Evolutionary conservation across 352 stramenopile species (phyloP).

Genomic region (Phytophthora multivora): DNA sequence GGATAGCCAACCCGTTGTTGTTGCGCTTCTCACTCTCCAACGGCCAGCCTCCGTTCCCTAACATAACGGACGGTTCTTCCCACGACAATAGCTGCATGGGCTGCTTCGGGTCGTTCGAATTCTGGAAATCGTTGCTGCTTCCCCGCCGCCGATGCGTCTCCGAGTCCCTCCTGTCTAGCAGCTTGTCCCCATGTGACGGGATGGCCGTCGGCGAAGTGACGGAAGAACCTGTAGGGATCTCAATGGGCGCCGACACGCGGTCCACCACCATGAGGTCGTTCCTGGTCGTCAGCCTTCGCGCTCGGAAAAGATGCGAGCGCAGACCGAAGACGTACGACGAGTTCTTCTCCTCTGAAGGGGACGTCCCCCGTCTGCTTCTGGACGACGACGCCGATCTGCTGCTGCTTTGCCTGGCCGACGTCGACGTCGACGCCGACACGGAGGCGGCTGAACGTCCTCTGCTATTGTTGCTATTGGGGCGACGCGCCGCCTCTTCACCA

Average conservation of each 20-base stretch:
- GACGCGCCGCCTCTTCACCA: constrained; percentile 4
- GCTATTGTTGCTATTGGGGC: constrained; percentile 20
- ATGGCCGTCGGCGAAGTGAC: constrained; percentile 16
- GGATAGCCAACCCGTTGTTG: constrained; percentile 1
- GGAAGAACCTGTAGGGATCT: constrained; percentile 48
- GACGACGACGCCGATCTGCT: constrained; percentile 24
- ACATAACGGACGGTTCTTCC: constrained; percentile 67
- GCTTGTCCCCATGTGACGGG: constrained; percentile 15
- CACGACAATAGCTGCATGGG: constrained; percentile 57
- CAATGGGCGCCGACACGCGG: constrained; percentile 61
- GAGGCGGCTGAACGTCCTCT: constrained; percentile 3
- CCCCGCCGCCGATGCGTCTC: constrained; percentile 8
- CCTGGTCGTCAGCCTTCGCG: constrained; percentile 19
- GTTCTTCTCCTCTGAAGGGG: constrained; percentile 26
- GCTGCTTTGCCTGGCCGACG: constrained; percentile 20
- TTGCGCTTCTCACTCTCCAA: constrained; percentile 36
- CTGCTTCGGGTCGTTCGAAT: constrained; percentile 22
- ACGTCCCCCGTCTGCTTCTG: constrained; percentile 10
- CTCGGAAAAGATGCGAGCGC: constrained; percentile 41
- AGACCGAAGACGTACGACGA: constrained; percentile 36
- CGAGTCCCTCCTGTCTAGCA: constrained; percentile 25
- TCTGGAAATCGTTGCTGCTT: constrained; percentile 29
- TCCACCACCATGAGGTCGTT: constrained; percentile 37
- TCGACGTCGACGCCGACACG: constrained; percentile 3
- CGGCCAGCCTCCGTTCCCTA: constrained; percentile 24